Percentiles rank a stretch among this genome's conserved stretches.
phyloP scores from a whole-genome alignment of 805 yeast genomes.

The Candida hungchunana region DNA sequence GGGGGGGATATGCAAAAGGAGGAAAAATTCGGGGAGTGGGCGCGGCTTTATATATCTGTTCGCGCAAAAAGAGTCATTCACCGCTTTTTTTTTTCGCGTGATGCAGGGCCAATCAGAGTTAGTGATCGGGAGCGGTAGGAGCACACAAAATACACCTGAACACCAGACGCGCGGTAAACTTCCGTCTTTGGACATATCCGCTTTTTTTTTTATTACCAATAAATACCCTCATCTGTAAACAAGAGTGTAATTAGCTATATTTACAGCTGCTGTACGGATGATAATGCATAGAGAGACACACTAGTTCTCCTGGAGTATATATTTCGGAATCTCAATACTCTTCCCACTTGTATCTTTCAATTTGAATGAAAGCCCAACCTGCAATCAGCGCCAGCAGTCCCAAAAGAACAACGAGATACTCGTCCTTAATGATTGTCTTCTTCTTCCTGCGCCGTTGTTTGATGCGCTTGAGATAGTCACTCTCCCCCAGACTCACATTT shows the following conservation, averaged over 20 bases:
- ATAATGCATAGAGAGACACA: background rate
- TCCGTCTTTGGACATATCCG: too few species aligned
- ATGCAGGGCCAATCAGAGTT: too few species aligned
- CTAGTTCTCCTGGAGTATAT: background rate
- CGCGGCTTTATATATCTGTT: background rate
- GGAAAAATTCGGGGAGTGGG: background rate
- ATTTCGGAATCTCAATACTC: background rate
- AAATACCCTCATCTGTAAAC: too few species aligned
- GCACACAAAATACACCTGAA: too few species aligned
- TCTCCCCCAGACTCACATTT: constrained; percentile 25
- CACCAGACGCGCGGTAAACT: too few species aligned
- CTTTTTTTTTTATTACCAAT: too few species aligned
- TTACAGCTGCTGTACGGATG: too few species aligned
- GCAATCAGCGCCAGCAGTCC: constrained; percentile 19
- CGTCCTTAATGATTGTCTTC: constrained; percentile 12
- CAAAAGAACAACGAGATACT: constrained; percentile 7
- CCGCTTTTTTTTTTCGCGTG: too few species aligned
- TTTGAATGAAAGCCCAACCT: constrained; percentile 13
- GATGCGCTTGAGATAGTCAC: constrained; percentile 15
- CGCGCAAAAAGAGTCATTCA: too few species aligned
- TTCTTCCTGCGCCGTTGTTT: constrained; percentile 5
- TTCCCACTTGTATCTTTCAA: constrained; percentile 17
- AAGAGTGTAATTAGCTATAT: too few species aligned
- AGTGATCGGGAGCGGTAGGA: too few species aligned
- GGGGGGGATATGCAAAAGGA: background rate